These are phyloP conservation scores for Eucalyptus shirleyi DNA, from an alignment of 345 rosid species.

Conservation along the genomic window DNA sequence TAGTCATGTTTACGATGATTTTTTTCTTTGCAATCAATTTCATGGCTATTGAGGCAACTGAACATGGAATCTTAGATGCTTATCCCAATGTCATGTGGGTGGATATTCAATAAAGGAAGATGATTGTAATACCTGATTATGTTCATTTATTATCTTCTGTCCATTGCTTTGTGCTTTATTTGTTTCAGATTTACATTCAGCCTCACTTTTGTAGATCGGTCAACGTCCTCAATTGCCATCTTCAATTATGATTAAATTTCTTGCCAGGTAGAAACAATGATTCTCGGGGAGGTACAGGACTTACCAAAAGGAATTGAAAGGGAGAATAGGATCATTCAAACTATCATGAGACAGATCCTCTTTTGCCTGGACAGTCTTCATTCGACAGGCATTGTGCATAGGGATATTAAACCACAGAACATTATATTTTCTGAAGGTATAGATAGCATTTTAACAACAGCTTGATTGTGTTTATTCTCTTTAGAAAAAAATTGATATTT, in stretches of 20 bases:
- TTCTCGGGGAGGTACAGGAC: slow-evolving; percentile 67
- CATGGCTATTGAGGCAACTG: background rate
- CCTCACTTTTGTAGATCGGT: background rate
- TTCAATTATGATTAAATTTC: background rate
- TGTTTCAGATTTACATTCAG: background rate
- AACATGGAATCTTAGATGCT: background rate
- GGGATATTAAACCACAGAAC: slow-evolving; percentile 94
- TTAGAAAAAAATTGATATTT: background rate
- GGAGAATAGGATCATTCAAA: slow-evolving; percentile 79
- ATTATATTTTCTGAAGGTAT: slow-evolving; percentile 94
- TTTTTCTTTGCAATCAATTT: background rate
- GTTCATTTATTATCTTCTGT: background rate
- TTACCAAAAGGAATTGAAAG: slow-evolving; percentile 78
- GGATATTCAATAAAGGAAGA: background rate
- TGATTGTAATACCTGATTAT: background rate
- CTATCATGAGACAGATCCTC: slow-evolving; percentile 78
- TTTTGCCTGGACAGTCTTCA: slow-evolving; percentile 97
- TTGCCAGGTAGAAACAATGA: slow-evolving; percentile 78
- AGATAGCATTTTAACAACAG: background rate
- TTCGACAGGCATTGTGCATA: slow-evolving; percentile 92
- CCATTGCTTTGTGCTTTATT: background rate
- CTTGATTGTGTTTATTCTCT: background rate
- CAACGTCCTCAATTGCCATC: background rate
- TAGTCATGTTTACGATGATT: background rate
- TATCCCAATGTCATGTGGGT: background rate